Conservation (phyloP, 345 rosid genomes). For the Euphorbia peplus region DNA sequence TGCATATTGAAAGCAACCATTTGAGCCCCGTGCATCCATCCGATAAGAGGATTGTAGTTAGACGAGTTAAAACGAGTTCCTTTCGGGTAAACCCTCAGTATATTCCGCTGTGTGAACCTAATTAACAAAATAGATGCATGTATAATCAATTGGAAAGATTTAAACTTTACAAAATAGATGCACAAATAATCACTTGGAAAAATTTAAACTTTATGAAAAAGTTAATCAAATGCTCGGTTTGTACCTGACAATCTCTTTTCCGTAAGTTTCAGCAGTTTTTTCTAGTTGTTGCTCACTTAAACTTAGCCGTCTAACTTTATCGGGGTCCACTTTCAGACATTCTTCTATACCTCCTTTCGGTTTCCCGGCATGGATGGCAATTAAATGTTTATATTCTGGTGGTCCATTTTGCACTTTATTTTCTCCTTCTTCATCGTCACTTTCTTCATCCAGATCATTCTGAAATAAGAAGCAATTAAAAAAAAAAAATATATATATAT, state of each 20-base stretch:
- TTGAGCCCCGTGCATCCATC: constrained; percentile 90
- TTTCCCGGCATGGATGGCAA: constrained; percentile 57
- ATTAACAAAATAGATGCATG: too few relatives aligned
- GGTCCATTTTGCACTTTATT: constrained; percentile 12
- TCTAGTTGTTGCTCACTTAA: constrained; percentile 61
- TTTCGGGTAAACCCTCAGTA: constrained; percentile 83
- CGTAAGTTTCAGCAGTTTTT: constrained; percentile 49
- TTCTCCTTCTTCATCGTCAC: constrained; percentile 24
- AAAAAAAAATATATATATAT: too few relatives aligned
- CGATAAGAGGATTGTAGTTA: constrained; percentile 61
- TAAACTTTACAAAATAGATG: too few relatives aligned
- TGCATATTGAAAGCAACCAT: constrained; percentile 93
- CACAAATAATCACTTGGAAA: too few relatives aligned
- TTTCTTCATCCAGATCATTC: constrained; percentile 41
- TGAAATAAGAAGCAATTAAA: constrained; percentile 25
- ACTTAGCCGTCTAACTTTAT: constrained; percentile 58
- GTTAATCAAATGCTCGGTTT: not conserved
- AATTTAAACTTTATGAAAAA: constrained; percentile 3
- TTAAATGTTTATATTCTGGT: constrained; percentile 45
- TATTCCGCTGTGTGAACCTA: constrained; percentile 78
- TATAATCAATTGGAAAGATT: too few relatives aligned
- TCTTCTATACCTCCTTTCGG: constrained; percentile 49
- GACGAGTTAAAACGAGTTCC: constrained; percentile 73
- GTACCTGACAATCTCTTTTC: constrained; percentile 60
- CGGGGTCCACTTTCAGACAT: constrained; percentile 42